Conservation (phyloP, 805 yeast species). For the Yarrowia phangngaensis region DNA sequence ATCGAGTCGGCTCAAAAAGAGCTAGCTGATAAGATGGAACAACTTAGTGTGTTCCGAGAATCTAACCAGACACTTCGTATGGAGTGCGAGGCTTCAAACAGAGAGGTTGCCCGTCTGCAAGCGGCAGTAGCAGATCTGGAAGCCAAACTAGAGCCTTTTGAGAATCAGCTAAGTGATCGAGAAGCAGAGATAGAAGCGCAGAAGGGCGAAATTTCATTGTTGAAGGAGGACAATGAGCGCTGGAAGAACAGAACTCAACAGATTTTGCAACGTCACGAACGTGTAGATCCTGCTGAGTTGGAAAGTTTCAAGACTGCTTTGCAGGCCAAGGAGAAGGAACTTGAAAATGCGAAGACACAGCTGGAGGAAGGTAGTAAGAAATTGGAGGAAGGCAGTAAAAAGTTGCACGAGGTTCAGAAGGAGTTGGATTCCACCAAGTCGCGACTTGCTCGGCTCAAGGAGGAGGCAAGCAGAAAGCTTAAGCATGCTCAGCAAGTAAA, state of each 20-base stretch:
- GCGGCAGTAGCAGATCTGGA: constrained; percentile 39
- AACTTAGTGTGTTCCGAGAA: constrained; percentile 61
- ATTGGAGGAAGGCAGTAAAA: constrained; percentile 33
- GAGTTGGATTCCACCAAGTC: constrained; percentile 28
- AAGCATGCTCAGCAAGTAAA: constrained; percentile 7
- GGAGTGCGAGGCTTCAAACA: constrained; percentile 43
- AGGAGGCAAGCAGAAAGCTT: constrained; percentile 20
- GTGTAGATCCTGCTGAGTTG: constrained; percentile 48
- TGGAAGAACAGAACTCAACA: constrained; percentile 55
- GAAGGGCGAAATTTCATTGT: constrained; percentile 47
- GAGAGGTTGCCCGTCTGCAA: constrained; percentile 44
- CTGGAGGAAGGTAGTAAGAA: constrained; percentile 28
- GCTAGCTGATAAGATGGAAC: constrained; percentile 53
- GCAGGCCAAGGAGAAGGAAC: constrained; percentile 33
- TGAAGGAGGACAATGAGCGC: constrained; percentile 53
- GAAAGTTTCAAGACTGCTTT: constrained; percentile 41
- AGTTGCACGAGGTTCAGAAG: constrained; percentile 29
- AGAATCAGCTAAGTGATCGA: constrained; percentile 40
- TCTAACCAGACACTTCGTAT: constrained; percentile 61
- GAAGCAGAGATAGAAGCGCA: constrained; percentile 48
- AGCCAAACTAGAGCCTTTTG: constrained; percentile 46
- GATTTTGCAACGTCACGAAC: constrained; percentile 46
- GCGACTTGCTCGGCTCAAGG: constrained; percentile 23
- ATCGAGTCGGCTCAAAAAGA: constrained; percentile 44
- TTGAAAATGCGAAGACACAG: constrained; percentile 28